Evolutionary conservation across 1,284 basidiomycete species (phyloP).

Genomic region (Heterobasidion parviporum): DNA sequence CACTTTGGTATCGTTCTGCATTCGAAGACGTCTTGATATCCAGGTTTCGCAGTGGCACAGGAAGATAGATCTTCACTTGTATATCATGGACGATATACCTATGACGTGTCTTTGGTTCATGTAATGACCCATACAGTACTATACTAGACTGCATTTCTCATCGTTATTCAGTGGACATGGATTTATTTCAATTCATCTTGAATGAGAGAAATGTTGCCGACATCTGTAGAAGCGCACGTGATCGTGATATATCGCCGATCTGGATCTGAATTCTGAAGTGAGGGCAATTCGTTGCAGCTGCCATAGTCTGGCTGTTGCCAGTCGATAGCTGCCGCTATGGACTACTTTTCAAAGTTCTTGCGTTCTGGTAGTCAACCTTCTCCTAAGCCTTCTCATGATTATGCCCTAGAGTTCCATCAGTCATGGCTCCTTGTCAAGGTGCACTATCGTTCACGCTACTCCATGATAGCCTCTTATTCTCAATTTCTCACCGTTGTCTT

Average conservation of each 20-base stretch:
- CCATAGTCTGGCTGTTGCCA: not conserved
- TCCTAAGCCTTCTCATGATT: conserved; percentile 50
- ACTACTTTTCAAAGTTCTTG: conserved; percentile 80
- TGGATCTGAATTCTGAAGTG: not conserved
- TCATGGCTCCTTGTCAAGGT: conserved; percentile 73
- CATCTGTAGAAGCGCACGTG: not conserved
- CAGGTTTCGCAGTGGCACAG: not conserved
- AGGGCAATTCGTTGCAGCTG: not conserved
- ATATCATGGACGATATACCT: conserved; percentile 1
- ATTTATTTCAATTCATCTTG: not conserved
- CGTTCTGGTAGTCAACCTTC: conserved; percentile 40
- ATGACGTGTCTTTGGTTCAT: conserved; percentile 1
- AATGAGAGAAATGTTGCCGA: not conserved
- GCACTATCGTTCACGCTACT: conserved; percentile 3
- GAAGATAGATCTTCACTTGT: conserved; percentile 1
- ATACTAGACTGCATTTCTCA: not conserved
- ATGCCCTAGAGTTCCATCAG: conserved; percentile 61
- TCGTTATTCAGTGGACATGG: not conserved
- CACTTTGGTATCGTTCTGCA: not conserved
- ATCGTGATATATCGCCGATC: not conserved
- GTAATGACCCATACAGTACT: conserved; percentile 1
- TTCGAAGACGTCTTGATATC: not conserved
- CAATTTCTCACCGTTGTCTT: not conserved
- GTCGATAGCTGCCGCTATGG: conserved; percentile 37
- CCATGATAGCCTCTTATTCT: not conserved